Evolutionary conservation across 2,329 filamentous ascomycete species (phyloP).

Genomic region (Purpureocillium lavendulum): DNA sequence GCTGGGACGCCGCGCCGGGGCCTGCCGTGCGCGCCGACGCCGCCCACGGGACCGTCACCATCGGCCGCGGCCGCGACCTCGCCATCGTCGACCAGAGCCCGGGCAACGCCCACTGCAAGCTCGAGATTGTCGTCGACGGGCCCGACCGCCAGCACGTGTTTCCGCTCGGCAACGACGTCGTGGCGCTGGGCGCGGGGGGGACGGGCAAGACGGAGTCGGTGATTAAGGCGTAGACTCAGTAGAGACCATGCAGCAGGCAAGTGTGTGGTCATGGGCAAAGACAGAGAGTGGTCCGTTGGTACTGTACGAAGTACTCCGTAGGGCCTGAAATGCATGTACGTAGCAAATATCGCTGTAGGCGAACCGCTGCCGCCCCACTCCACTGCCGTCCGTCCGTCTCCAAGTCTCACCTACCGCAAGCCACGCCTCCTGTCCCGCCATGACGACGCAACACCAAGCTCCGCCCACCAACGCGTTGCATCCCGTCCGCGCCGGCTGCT

Average conservation of each 20-base stretch:
- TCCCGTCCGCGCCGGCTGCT: slow-evolving; percentile 4
- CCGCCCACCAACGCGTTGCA: slow-evolving; percentile 5
- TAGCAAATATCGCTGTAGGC: slow-evolving; percentile 1
- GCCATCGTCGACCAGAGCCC: not conserved
- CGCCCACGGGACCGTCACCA: not conserved
- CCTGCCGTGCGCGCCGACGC: too few species aligned
- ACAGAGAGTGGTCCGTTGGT: too few species aligned
- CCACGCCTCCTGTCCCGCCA: too few species aligned
- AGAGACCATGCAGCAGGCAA: too few species aligned
- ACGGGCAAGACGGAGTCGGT: too few species aligned
- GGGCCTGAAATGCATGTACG: too few species aligned
- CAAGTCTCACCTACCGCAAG: not conserved
- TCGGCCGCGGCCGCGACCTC: not conserved
- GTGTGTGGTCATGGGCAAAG: too few species aligned
- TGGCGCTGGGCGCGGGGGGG: not conserved
- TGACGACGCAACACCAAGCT: not conserved
- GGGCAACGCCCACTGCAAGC: not conserved
- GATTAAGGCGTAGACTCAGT: too few species aligned
- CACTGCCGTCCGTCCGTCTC: not conserved
- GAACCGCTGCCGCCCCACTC: not conserved
- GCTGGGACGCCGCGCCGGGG: not conserved
- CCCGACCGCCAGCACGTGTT: not conserved
- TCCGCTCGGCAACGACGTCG: not conserved
- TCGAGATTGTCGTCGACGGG: not conserved
- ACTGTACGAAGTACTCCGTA: too few species aligned